phyloP scores from a whole-genome alignment of 768 basidiomycete genomes.

The Xerocomus spinulosus region DNA sequence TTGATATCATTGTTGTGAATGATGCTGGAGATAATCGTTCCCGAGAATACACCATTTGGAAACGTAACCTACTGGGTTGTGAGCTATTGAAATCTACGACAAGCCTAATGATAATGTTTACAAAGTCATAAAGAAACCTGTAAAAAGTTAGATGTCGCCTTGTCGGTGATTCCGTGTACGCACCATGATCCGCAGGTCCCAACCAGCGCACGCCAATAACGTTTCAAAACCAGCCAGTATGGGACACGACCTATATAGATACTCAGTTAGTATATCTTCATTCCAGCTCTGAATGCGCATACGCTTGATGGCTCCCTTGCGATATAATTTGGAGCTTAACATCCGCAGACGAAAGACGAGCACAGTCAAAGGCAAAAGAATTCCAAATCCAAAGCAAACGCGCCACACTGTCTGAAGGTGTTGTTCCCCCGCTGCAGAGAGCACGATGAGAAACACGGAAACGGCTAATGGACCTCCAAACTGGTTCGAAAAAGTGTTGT shows the following conservation, averaged over 20 bases:
- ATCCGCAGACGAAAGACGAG: conserved; percentile 71
- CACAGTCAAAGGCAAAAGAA: conserved; percentile 59
- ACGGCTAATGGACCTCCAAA: conserved; percentile 67
- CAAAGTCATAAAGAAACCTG: conserved; percentile 72
- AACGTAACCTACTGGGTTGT: conserved; percentile 49
- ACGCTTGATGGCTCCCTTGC: conserved; percentile 63
- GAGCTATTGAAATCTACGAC: background rate
- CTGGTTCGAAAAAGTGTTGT: conserved; percentile 28
- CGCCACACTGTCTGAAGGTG: conserved; percentile 65
- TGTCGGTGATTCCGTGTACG: background rate
- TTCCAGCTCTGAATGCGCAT: conserved; percentile 8
- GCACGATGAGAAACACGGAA: conserved; percentile 61
- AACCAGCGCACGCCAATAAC: conserved; percentile 65
- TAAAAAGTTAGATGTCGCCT: conserved; percentile 1
- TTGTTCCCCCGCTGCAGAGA: conserved; percentile 59
- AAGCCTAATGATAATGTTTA: conserved; percentile 15
- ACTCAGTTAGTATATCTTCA: background rate
- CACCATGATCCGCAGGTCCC: conserved; percentile 74
- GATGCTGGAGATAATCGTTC: conserved; percentile 63
- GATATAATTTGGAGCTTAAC: conserved; percentile 62
- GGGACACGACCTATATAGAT: conserved; percentile 46
- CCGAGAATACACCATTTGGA: conserved; percentile 68
- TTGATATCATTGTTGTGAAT: conserved; percentile 54
- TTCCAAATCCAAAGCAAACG: conserved; percentile 61
- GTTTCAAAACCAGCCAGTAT: conserved; percentile 52